Conservation (phyloP, 345 rosid genomes). For the Citrus sinensis region DVS_A1.0 CM039167.1:4927501-4928000, state of each 20-base stretch:
- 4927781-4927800: conserved; percentile 57
- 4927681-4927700: conserved; percentile 98
- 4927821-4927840: conserved; percentile 93
- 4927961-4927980: conserved; percentile 74
- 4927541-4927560: conserved; percentile 91
- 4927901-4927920: conserved; percentile 47
- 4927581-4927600: conserved; percentile 82
- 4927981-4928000: conserved; percentile 84
- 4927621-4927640: conserved; percentile 92
- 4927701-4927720: conserved; percentile 90
- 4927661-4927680: conserved; percentile 76
- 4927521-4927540: conserved; percentile 78
- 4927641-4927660: conserved; percentile 90
- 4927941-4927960: conserved; percentile 44
- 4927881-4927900: conserved; percentile 75
- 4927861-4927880: conserved; percentile 91
- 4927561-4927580: conserved; percentile 88
- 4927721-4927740: conserved; percentile 83
- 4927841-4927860: conserved; percentile 78
- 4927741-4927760: conserved; percentile 79
- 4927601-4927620: conserved; percentile 80
- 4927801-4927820: conserved; percentile 89
- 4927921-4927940: conserved; percentile 29
- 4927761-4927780: conserved; percentile 80
- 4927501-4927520: conserved; percentile 96